These are phyloP conservation scores for Alisma plantagoaquatica DNA, from an alignment of 106 monocot genomes.

Conservation along the genomic window DNA sequence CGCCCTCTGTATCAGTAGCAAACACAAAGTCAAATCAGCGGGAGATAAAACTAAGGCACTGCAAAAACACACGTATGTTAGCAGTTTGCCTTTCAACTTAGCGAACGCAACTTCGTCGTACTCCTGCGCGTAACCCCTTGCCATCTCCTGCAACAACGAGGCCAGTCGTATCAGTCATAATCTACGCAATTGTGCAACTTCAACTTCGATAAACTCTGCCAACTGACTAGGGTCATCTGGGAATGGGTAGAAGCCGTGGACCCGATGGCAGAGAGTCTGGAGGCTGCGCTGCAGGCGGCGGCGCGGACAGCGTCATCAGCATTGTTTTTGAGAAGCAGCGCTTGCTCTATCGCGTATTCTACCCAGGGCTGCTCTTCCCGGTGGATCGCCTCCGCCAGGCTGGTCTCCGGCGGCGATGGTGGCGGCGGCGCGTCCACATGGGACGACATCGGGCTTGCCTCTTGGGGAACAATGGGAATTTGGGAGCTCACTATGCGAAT, in stretches of 20 bases:
- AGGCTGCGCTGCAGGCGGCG: slow-evolving; percentile 15
- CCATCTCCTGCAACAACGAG: slow-evolving; percentile 9
- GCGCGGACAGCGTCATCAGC: slow-evolving; percentile 20
- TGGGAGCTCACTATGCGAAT: too few species aligned
- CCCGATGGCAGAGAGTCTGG: slow-evolving; percentile 24
- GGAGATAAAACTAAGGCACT: neutral
- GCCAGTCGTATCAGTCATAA: neutral
- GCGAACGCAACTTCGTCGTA: slow-evolving; percentile 24
- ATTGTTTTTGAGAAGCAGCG: slow-evolving; percentile 1
- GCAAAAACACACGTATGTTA: neutral
- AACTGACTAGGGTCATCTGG: slow-evolving; percentile 25
- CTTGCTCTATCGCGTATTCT: slow-evolving; percentile 21
- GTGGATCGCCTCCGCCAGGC: neutral
- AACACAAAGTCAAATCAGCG: neutral
- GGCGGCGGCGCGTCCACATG: too few species aligned
- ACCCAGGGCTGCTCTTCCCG: slow-evolving; percentile 20
- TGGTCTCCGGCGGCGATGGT: neutral
- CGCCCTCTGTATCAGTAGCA: slow-evolving; percentile 38
- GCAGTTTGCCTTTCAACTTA: slow-evolving; percentile 50
- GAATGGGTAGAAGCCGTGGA: slow-evolving; percentile 21
- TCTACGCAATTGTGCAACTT: too few species aligned
- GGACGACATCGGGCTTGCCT: too few species aligned
- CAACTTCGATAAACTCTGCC: too few species aligned
- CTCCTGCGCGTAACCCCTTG: slow-evolving; percentile 28
- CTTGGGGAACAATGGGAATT: too few species aligned